phyloP scores from a whole-genome alignment of 2,329 filamentous ascomycete genomes.

The Colletotrichum tropicicola region DNA sequence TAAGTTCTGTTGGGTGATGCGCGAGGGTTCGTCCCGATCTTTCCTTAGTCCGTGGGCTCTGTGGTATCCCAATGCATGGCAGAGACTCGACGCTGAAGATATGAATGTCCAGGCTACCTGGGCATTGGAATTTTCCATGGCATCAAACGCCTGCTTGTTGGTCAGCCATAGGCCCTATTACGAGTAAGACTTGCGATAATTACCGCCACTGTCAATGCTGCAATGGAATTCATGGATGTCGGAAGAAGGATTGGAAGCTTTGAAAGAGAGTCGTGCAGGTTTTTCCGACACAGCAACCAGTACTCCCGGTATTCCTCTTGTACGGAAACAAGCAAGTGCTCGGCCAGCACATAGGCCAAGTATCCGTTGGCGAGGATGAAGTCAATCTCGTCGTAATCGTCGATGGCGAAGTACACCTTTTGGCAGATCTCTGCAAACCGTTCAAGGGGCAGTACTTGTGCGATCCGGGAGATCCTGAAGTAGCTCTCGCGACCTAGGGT shows the following conservation, averaged over 20 bases:
- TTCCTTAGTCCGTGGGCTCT: slow-evolving; percentile 7
- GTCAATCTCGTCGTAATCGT: slow-evolving; percentile 41
- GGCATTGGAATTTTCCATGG: slow-evolving; percentile 42
- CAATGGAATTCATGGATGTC: slow-evolving; percentile 42
- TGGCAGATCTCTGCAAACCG: slow-evolving; percentile 41
- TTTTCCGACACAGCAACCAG: slow-evolving; percentile 36
- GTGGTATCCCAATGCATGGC: slow-evolving; percentile 45
- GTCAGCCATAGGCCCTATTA: neutral
- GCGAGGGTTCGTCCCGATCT: neutral
- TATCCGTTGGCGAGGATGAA: slow-evolving; percentile 46
- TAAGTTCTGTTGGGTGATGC: slow-evolving; percentile 32
- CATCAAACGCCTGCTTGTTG: slow-evolving; percentile 44
- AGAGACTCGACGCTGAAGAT: slow-evolving; percentile 43
- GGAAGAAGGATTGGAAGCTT: slow-evolving; percentile 38
- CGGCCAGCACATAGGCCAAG: slow-evolving; percentile 44
- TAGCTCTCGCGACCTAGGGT: slow-evolving; percentile 32
- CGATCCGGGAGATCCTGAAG: slow-evolving; percentile 40
- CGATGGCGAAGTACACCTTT: slow-evolving; percentile 46
- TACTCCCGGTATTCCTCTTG: slow-evolving; percentile 34
- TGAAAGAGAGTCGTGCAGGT: slow-evolving; percentile 32
- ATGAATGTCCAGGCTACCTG: slow-evolving; percentile 45
- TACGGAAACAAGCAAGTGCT: slow-evolving; percentile 38
- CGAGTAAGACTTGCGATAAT: neutral
- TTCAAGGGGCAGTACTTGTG: slow-evolving; percentile 41
- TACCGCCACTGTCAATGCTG: slow-evolving; percentile 31